Evolutionary conservation across 352 stramenopile species (phyloP).

Genomic region (Saprolegnia diclina): DNA sequence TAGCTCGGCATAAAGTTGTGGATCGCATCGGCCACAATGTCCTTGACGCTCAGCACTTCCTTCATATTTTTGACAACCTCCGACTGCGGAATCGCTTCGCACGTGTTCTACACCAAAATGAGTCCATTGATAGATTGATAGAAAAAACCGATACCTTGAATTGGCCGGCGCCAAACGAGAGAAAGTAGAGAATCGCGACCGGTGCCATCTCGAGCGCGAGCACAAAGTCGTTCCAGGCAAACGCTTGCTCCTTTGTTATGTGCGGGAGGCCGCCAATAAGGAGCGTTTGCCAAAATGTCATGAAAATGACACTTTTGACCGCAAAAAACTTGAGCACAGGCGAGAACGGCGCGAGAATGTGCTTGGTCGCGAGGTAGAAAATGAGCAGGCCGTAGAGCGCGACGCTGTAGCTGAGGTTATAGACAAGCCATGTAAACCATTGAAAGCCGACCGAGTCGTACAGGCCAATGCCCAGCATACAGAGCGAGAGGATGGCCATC

Average conservation of each 20-base stretch:
- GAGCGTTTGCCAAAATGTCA: conserved; percentile 89
- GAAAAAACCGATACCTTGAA: conserved; percentile 47
- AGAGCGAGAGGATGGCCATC: conserved; percentile 77
- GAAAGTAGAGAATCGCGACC: conserved; percentile 66
- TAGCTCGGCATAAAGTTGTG: conserved; percentile 87
- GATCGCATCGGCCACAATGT: conserved; percentile 75
- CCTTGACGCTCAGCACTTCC: conserved; percentile 73
- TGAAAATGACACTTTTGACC: conserved; percentile 90
- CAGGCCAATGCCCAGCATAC: conserved; percentile 68
- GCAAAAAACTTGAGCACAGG: conserved; percentile 91
- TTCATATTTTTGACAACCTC: conserved; percentile 87
- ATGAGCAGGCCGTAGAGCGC: conserved; percentile 87
- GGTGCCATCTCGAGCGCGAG: conserved; percentile 87
- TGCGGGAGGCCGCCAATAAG: conserved; percentile 80
- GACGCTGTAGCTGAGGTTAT: conserved; percentile 88
- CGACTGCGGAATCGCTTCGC: conserved; percentile 12
- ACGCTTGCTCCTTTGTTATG: conserved; percentile 78
- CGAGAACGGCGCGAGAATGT: conserved; percentile 77
- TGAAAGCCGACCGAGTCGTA: conserved; percentile 81
- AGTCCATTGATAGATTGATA: not conserved
- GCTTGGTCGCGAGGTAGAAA: conserved; percentile 87
- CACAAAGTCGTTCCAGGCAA: conserved; percentile 89
- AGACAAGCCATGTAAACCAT: conserved; percentile 76
- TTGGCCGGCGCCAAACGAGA: conserved; percentile 76
- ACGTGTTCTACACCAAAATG: not conserved